phyloP scores from a whole-genome alignment of 345 rosid species.

The Angophora floribunda region DNA sequence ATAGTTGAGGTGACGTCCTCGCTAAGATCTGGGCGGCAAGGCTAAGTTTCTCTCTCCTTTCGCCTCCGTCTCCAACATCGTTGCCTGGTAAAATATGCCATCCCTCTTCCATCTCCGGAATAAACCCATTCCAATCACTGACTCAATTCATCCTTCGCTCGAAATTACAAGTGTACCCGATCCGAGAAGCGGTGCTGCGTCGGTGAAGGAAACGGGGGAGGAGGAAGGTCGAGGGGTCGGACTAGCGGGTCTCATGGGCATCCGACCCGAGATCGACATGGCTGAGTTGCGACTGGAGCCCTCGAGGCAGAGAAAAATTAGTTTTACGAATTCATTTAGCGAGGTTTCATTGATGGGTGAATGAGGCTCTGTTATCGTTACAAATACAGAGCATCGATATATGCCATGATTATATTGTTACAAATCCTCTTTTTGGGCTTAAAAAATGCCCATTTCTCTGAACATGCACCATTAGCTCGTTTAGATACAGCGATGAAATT shows the following conservation, averaged over 20 bases:
- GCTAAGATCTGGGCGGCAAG: too few relatives aligned
- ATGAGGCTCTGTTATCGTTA: background rate
- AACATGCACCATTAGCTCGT: background rate
- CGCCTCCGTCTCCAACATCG: background rate
- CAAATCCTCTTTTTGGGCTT: too few relatives aligned
- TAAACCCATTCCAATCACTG: background rate
- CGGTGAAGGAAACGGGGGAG: too few relatives aligned
- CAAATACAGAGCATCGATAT: background rate
- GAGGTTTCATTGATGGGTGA: background rate
- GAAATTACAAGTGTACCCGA: background rate
- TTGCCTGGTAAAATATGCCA: background rate
- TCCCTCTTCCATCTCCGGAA: background rate
- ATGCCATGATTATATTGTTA: background rate
- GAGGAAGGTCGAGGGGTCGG: too few relatives aligned
- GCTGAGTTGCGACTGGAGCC: background rate
- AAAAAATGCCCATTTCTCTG: too few relatives aligned
- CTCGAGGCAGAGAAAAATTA: background rate
- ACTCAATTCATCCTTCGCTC: background rate
- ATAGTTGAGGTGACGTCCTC: too few relatives aligned
- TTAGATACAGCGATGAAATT: background rate
- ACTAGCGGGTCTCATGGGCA: too few relatives aligned
- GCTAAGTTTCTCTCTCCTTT: background rate
- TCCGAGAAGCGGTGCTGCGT: too few relatives aligned
- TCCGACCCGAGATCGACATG: too few relatives aligned
- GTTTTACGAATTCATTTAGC: background rate